Conservation (phyloP, 176 grass and related monocot species). For the Tillandsia leiboldiana region DNA sequence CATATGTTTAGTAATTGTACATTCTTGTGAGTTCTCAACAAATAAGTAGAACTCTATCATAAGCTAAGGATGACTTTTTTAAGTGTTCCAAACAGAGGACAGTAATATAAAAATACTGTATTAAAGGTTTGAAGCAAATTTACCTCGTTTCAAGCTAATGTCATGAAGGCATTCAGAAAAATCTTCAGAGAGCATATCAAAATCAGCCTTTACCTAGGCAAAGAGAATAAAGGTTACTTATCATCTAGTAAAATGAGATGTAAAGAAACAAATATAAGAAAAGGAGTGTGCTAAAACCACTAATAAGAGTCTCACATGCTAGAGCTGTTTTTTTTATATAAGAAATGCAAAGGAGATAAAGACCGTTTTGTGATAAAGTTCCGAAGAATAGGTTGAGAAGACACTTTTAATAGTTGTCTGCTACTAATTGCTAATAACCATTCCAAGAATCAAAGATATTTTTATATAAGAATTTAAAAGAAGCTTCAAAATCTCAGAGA, state of each 20-base stretch:
- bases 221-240: not conserved
- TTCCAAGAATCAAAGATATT: not conserved
- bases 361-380: not conserved
- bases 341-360: not conserved
- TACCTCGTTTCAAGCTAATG: conserved; percentile 51
- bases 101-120: not conserved
- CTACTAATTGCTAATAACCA: not conserved
- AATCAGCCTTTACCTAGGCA: conserved; percentile 49
- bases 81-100: not conserved
- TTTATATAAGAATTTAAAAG: not conserved
- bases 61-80: not conserved
- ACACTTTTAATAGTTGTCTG: not conserved
- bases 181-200: conserved; percentile 81
- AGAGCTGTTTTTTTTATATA: not conserved
- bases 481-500: not conserved
- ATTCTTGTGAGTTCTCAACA: not conserved
- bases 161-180: conserved; percentile 73
- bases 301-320: not conserved
- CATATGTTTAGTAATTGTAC: too few species aligned
- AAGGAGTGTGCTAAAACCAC: not conserved
- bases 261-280: not conserved
- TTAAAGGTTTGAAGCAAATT: conserved; percentile 16
- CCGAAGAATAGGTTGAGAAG: not conserved
- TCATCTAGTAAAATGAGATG: not conserved
- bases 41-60: not conserved